Evolutionary conservation across 345 rosid genomes (phyloP), one percentile per base, ranked within the genome.

Genomic region (Iberis pinnata): DNA sequence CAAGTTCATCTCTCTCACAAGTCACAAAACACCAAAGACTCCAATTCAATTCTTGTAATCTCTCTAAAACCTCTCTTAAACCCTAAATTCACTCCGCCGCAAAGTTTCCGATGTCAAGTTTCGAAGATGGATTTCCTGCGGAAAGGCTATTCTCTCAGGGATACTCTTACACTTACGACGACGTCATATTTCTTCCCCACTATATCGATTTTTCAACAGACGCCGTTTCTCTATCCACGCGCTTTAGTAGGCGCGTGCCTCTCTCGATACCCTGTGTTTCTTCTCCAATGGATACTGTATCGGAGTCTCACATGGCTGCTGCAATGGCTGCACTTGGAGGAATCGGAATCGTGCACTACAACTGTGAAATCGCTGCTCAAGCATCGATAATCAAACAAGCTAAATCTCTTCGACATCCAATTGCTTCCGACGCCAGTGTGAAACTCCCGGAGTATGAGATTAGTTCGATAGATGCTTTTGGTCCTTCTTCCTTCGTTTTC

Each of bases 231-330:
- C 73, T 90, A 24, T 73, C 88, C 64, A 83, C 98, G 35, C 73
- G 54, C 7, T 81, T 88, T 51, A 75, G 86, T 40, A 78, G 82
- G 61, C 86, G 84, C 56, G 57, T 90, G 20, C 49, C 77, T 4
- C 96, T 90, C 64, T 73, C 87, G 5, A 68, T 78, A 70, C 98
- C 98, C 0, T 90, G 88, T 61, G 95, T 90, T 19, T 75, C 98
- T 41, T 90, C 96, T 8, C 96, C 95, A 4, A 87, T 90, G 98
- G 98, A 92, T 60, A 92, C 98, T 12, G 98, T 88, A 19, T 81
- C 96, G 0, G 95, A 83, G 58, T 75, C 92, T 22, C 67, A 78
- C 76, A 87, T 87, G 96, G 98, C 95, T 17, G 69, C 95, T 11
- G 75, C 95, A 48, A 79, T 90, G 93, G 96, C 98, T 7, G 70